Evolutionary conservation across 2,329 filamentous ascomycete species (phyloP), one percentile per base, ranked within the genome.

Genomic region (Epicoccum nigrum): DNA sequence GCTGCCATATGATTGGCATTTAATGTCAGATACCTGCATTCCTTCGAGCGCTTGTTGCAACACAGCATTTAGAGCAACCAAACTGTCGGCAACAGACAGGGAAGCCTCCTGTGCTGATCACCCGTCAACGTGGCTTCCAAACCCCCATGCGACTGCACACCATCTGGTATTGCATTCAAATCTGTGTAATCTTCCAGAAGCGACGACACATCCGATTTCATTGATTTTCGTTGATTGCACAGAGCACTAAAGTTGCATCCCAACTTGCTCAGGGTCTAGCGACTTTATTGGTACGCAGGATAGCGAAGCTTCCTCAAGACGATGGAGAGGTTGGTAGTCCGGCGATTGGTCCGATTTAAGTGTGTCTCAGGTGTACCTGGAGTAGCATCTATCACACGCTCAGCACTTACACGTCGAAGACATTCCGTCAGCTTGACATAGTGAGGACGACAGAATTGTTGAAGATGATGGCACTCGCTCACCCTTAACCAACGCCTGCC

Each of bases 91-190:
- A 64, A 53, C 45, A 51, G 55, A 45, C 42, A 43, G 54, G 28
- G 51, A 57, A 57, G 58, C 54, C 55, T 54, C 45, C 37, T 59
- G 49, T 67, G 70, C 54, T 63, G 62, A 71, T 72, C 68, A 72
- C 62, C 69, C 69, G 68, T 65, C 59, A 35, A 41, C 53, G 63
- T 70, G 68, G 69, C 67, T 68, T 71, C 62, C 58, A 63, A 62
- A 56, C 56, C 55, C 47, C 60, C 58, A 62, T 57, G 59, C 60
- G 45, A 49, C 51, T 56, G 56, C 46, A 53, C 48, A 53, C 44
- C 51, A 41, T 31, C 38, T 56, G 35, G 31, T 56, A 46, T 49
- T 57, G 43, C 53, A 51, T 48, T 49, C 48, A 60, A 30, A 48
- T 47, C 45, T 59, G 59, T 64, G 54, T 42, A 32, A 50, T 44